Evolutionary conservation across 2,329 filamentous ascomycete species (phyloP), one percentile per base, ranked within the genome.

Genomic region (Colletotrichum neosansevieriae): DNA sequence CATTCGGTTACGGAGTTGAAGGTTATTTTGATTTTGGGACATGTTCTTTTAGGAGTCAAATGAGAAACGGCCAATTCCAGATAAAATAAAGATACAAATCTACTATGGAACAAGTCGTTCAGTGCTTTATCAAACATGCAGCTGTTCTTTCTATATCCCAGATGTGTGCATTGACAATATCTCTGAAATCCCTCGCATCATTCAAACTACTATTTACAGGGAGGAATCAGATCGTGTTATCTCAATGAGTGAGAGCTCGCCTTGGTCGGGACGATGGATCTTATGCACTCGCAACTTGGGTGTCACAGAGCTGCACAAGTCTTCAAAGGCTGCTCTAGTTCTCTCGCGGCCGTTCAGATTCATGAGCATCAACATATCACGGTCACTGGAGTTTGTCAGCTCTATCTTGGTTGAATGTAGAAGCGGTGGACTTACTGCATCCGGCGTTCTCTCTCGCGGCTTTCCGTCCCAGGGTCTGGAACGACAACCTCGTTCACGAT

Each of bases 321-420:
- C 32, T 19, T 47, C 40, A 9, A 63, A 57, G 1, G 60, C 60
- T 24, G 60, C 15, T 17, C 29, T 57, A 4, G 60, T 63, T 10
- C 60, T 17, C 15, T 63, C 60, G 4, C 60, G 60, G 4, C 60
- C 60, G n/a, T 63, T 63, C 3, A 63, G 32, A 7, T 63, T 63
- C 50, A 63, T 63, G 19, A 63, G 32, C 60, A 63, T 63, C 50
- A 63, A 19, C 17, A 63, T 10, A 11, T 63, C 60, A 38, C 60
- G 60, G 40, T 63, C 60, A 49, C 60, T 63, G 29, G 0, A 21
- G 11, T 21, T 21, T 13, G 7, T 19, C 12, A 50, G 45, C 12
- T 29, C 12, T 0, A 15, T 29, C 6, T 9, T n/a, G 0, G 11
- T 50, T 29, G 21, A 0, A 15, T 15, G 21, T 15, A 10, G 2